Evolutionary conservation across 164 flowering plant species (phyloP), one percentile per base, ranked within the genome.

Genomic region (Vitis riparia): DNA sequence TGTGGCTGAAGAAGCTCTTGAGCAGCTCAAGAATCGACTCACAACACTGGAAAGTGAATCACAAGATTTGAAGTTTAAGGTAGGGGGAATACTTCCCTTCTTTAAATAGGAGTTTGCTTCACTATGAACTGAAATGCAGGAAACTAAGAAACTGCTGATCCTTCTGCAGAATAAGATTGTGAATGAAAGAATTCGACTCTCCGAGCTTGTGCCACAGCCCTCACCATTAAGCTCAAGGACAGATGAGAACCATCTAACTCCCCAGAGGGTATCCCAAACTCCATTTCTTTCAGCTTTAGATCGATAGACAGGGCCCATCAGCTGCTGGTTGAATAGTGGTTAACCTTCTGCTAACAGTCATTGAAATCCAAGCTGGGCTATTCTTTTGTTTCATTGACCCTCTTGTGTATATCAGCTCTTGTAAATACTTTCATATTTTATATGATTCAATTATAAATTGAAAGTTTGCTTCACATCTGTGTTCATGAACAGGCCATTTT

Each of bases 1-100:
- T n/a, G 80, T 66, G 11, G 97, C 97, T 51, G 97, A 92, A 75
- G 93, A 88, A 65, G 95, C 94, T 44, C 87, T 92, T 2, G 81
- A 72, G 68, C 85, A 83, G 68, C 86, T 94, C 19, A 79, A 79
- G 68, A 80, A 76, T 63, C 82, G 76, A 57, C 19, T 86, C 17
- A 52, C 74, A 57, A 78, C 92, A 19, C 65, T 82, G 63, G 91
- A 91, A 71, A 81, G 79, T 69, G 97, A 91, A 63, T 15, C 88
- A 44, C 84, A 88, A 70, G 92, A 88, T 62, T 75, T 83, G 67
- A 86, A 78, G 57, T 72, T 78, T 30, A 90, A 90, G 98, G 98
- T 92, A 75, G 19, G 17, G 3, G 44, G 13, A 11, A 3, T 50
- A 7, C 37, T 4, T 15, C 13, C 19, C 59, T 12, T n/a, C 23